phyloP scores from a whole-genome alignment of 1,284 basidiomycete species.

The Leccinum griseonigrum region DNA sequence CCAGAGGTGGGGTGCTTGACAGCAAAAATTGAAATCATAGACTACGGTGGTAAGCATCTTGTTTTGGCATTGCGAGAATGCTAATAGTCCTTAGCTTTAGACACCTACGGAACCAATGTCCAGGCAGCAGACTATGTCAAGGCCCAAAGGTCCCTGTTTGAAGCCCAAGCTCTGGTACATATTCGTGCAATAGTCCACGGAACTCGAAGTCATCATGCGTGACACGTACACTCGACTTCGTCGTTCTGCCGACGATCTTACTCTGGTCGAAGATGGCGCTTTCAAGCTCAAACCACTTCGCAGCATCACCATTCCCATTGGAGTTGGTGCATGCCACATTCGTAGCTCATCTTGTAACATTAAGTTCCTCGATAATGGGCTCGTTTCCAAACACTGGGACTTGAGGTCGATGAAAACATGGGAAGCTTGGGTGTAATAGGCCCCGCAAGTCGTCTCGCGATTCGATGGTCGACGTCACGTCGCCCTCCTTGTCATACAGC shows the following conservation, averaged over 20 bases:
- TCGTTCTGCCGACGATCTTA: slow-evolving; percentile 69
- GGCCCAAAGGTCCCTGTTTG: slow-evolving; percentile 64
- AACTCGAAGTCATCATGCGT: slow-evolving; percentile 69
- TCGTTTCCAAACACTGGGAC: slow-evolving; percentile 83
- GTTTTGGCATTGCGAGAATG: slow-evolving; percentile 10
- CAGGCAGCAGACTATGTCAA: slow-evolving; percentile 74
- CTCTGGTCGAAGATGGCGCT: slow-evolving; percentile 49
- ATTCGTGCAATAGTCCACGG: slow-evolving; percentile 70
- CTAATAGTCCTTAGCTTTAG: slow-evolving; percentile 35
- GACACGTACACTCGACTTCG: slow-evolving; percentile 76
- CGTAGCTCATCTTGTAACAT: slow-evolving; percentile 64
- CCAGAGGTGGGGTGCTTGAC: slow-evolving; percentile 67
- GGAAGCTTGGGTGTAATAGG: slow-evolving; percentile 51
- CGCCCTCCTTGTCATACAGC: slow-evolving; percentile 65
- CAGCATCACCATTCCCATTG: slow-evolving; percentile 39
- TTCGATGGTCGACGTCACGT: slow-evolving; percentile 65
- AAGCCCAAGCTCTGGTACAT: slow-evolving; percentile 73
- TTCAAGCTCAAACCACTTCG: slow-evolving; percentile 66
- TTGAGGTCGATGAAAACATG: slow-evolving; percentile 69
- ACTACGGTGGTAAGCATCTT: slow-evolving; percentile 66
- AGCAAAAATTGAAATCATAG: slow-evolving; percentile 85
- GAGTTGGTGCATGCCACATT: slow-evolving; percentile 37
- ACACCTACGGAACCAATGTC: slow-evolving; percentile 78
- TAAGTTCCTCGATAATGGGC: slow-evolving; percentile 78
- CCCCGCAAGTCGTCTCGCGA: slow-evolving; percentile 70